Conservation (phyloP, 2,329 filamentous ascomycete species). For the Aspergillus japonicus region DNA sequence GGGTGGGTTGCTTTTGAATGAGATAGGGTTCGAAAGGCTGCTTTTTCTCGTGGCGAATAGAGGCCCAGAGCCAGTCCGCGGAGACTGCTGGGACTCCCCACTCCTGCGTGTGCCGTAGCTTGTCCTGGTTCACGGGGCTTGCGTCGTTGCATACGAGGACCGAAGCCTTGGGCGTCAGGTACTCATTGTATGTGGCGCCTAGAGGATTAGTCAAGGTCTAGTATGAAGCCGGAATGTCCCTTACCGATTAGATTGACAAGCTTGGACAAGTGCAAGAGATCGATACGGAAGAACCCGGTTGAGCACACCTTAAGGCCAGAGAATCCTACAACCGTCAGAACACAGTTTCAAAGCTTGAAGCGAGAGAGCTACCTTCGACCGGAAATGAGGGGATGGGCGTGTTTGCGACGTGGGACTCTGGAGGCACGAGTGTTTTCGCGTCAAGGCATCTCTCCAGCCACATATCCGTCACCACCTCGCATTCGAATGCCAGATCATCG, state of each 20-base stretch:
- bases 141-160: conserved; percentile 70
- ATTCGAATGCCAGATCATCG: conserved; percentile 42
- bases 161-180: conserved; percentile 68
- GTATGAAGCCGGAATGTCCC: background rate
- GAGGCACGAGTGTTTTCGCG: conserved; percentile 68
- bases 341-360: background rate
- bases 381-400: conserved; percentile 72
- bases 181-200: conserved; percentile 77
- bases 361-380: conserved; percentile 50
- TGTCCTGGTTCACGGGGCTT: conserved; percentile 61
- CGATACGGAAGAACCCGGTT: conserved; percentile 78
- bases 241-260: conserved; percentile 68
- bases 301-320: conserved; percentile 70
- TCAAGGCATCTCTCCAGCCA: conserved; percentile 89
- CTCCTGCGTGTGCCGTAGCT: conserved; percentile 71
- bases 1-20: conserved; percentile 27
- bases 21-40: conserved; percentile 51
- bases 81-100: conserved; percentile 80
- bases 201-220: conserved; percentile 21
- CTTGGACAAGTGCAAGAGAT: conserved; percentile 80
- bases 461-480: conserved; percentile 74
- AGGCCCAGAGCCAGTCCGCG: conserved; percentile 81
- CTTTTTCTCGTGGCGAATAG: conserved; percentile 57
- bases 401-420: conserved; percentile 69
- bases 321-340: conserved; percentile 54